Conservation (phyloP, 179 eudicot genomes). For the Amaranthus tricolor region DNA sequence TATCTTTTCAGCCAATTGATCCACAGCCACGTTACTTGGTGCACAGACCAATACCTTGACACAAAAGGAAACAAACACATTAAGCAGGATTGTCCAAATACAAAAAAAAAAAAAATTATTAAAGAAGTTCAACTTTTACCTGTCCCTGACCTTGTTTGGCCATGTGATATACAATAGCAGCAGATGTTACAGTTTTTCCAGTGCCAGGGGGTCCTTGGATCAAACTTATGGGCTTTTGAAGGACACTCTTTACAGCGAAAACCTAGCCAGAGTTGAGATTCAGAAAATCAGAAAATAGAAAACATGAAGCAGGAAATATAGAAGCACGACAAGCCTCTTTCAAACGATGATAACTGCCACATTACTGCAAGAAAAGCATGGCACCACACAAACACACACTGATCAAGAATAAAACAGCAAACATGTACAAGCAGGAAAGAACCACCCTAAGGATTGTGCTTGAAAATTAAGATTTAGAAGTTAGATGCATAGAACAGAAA, state of each 20-base stretch:
- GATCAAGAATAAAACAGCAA: neutral
- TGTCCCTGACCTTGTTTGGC: constrained; percentile 99
- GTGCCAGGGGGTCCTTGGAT: constrained; percentile 99
- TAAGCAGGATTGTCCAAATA: neutral
- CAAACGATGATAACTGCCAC: neutral
- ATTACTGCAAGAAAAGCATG: neutral
- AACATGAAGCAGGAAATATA: too few species aligned
- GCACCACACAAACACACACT: neutral
- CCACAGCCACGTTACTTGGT: constrained; percentile 99
- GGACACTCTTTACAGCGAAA: constrained; percentile 97
- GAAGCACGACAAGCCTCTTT: neutral
- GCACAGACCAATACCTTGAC: constrained; percentile 95
- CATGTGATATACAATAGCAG: constrained; percentile 99
- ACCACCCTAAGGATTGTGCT: too few species aligned
- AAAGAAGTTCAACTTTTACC: constrained; percentile 34
- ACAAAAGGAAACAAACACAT: neutral
- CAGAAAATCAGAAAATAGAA: neutral
- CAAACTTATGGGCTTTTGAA: constrained; percentile 95
- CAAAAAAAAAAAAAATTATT: neutral
- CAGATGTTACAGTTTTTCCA: constrained; percentile 98
- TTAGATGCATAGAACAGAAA: neutral
- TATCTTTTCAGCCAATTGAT: constrained; percentile 97
- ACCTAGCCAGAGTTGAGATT: constrained; percentile 39
- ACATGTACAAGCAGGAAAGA: neutral
- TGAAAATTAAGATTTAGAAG: too few species aligned